phyloP scores from a whole-genome alignment of 257 asterid species.

The Primulina eburnea region DNA sequence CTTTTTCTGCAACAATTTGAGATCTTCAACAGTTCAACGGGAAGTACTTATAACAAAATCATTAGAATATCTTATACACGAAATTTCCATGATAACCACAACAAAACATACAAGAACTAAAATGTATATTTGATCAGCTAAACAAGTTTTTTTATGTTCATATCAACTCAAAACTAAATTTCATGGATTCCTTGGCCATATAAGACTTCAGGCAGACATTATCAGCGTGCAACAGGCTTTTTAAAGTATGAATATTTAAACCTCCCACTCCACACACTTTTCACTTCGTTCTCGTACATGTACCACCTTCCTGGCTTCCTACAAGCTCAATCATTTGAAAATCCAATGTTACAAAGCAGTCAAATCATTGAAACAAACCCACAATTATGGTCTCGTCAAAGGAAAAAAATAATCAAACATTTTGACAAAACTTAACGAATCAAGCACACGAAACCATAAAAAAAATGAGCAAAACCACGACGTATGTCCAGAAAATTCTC shows the following conservation, averaged over 20 bases:
- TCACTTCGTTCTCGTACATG: constrained; percentile 2
- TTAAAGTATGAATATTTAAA: not conserved
- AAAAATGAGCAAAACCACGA: not conserved
- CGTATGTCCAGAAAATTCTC: constrained; percentile 7
- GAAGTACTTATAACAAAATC: constrained; percentile 1
- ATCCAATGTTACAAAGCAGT: constrained; percentile 5
- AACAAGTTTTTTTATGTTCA: too few relatives aligned
- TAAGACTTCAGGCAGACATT: not conserved
- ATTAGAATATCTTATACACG: not conserved
- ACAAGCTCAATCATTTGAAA: not conserved
- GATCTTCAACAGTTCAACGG: not conserved
- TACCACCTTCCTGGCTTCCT: constrained; percentile 2
- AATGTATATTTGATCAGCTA: too few relatives aligned
- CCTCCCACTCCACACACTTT: not conserved
- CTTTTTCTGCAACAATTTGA: constrained; percentile 12
- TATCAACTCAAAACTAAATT: too few relatives aligned
- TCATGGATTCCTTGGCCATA: too few relatives aligned
- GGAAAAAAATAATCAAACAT: not conserved
- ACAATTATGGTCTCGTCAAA: not conserved
- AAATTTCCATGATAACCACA: constrained; percentile 5
- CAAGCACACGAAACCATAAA: not conserved
- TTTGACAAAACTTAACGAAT: not conserved
- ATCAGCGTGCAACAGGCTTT: not conserved
- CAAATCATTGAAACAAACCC: not conserved
- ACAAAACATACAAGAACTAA: not conserved